Percentiles rank a stretch among this genome's conserved stretches.
These are phyloP conservation scores for Populus tremula DNA, from an alignment of 345 rosid species.

Conservation along the genomic window DNA sequence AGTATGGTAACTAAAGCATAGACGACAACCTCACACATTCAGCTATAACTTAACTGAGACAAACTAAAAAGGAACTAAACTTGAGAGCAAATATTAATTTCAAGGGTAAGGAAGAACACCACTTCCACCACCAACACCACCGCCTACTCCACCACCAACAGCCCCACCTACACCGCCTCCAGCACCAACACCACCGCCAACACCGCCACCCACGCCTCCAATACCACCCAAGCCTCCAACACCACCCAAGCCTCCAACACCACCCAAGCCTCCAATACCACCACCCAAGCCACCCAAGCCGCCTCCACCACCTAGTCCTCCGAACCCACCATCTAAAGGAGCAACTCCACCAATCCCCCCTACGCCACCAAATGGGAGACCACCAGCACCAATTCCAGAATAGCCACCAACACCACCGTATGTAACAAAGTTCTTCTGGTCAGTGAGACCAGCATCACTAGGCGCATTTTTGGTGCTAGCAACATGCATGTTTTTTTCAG, in stretches of 20 bases:
- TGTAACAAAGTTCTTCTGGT: constrained; percentile 63
- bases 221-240: constrained; percentile 3
- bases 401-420: constrained; percentile 68
- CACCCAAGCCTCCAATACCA: constrained; percentile 11
- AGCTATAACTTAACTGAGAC: background rate
- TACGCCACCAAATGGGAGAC: constrained; percentile 23
- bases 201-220: background rate
- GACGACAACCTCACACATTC: background rate
- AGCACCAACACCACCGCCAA: constrained; percentile 7
- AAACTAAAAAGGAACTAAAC: no score
- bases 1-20: background rate
- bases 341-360: constrained; percentile 29
- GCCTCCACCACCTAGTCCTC: constrained; percentile 17
- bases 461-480: constrained; percentile 44
- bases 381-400: constrained; percentile 50
- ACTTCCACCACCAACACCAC: constrained; percentile 3
- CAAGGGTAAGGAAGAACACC: constrained; percentile 19
- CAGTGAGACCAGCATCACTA: constrained; percentile 40
- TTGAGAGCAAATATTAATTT: background rate
- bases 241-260: constrained; percentile 4
- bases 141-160: constrained; percentile 1
- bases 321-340: constrained; percentile 29
- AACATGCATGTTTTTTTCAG: background rate
- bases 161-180: background rate
- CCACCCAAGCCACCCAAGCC: constrained; percentile 23